Percentiles rank a stretch among this genome's conserved stretches.
Evolutionary conservation across 2,329 filamentous ascomycete genomes (phyloP).

Genomic region (Paecilomyces variotii): DNA sequence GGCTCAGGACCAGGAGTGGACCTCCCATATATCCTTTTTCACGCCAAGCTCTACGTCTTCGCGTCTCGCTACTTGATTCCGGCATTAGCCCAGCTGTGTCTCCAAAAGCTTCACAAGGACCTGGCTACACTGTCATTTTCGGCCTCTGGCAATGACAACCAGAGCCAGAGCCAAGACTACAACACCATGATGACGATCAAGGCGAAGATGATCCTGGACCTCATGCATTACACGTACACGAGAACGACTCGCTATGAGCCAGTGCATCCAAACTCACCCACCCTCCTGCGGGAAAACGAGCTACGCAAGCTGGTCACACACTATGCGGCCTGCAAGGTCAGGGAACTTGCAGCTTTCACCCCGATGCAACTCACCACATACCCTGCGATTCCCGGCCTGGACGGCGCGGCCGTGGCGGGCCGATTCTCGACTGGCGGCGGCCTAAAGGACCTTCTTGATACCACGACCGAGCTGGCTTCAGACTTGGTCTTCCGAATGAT

Average conservation of each 20-base stretch:
- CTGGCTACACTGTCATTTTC: constrained; percentile 24
- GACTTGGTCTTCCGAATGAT: constrained; percentile 37
- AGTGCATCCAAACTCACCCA: constrained; percentile 26
- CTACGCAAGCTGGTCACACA: constrained; percentile 32
- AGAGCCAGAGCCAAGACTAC: constrained; percentile 13
- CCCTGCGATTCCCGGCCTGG: neutral
- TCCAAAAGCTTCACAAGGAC: constrained; percentile 32
- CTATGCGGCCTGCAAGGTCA: constrained; percentile 33
- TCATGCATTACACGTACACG: constrained; percentile 32
- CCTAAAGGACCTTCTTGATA: constrained; percentile 29
- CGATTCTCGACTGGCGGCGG: constrained; percentile 9
- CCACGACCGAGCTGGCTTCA: constrained; percentile 31
- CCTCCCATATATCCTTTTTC: constrained; percentile 33
- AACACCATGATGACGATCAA: constrained; percentile 19
- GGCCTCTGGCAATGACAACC: constrained; percentile 8
- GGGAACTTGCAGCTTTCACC: constrained; percentile 26
- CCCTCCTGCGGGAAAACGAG: constrained; percentile 31
- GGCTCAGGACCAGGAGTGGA: constrained; percentile 8
- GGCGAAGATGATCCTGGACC: constrained; percentile 27
- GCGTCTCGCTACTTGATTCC: constrained; percentile 35
- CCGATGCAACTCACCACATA: constrained; percentile 3
- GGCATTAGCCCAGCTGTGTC: constrained; percentile 31
- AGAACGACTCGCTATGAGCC: constrained; percentile 33
- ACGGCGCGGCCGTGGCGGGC: neutral
- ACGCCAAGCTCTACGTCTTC: constrained; percentile 38